These are phyloP conservation scores for Cunninghamia lanceolata DNA, from an alignment of 75 land plant genomes.

Conservation along the genomic window DNA sequence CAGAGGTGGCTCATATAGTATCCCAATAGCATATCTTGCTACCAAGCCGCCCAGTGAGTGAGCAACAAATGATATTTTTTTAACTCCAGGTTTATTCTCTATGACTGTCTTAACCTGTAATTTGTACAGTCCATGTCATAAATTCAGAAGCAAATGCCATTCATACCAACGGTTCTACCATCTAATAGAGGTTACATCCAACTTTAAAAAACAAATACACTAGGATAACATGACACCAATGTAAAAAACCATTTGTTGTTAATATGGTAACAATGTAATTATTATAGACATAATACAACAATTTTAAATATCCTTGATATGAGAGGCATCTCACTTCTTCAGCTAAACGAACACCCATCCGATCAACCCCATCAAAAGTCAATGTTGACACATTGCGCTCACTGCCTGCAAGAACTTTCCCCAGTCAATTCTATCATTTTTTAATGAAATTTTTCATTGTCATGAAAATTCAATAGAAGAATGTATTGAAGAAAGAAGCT, in stretches of 20 bases:
- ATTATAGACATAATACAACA: not conserved
- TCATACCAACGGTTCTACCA: not conserved
- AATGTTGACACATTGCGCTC: constrained; percentile 44
- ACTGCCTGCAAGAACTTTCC: constrained; percentile 64
- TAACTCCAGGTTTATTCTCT: constrained; percentile 39
- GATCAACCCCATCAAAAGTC: constrained; percentile 93
- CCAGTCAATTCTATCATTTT: not conserved
- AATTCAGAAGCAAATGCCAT: not conserved
- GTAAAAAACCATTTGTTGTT: not conserved
- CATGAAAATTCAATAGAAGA: not conserved
- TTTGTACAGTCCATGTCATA: not conserved
- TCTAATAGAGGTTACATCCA: not conserved
- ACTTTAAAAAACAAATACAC: not conserved
- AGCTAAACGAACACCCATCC: constrained; percentile 85
- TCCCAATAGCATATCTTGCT: constrained; percentile 83
- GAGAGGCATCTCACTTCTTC: constrained; percentile 59
- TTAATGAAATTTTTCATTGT: not conserved
- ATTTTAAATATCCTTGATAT: not conserved
- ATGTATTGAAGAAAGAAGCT: not conserved
- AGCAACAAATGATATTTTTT: constrained; percentile 71
- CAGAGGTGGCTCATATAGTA: constrained; percentile 44
- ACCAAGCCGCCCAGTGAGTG: constrained; percentile 89
- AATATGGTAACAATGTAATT: not conserved
- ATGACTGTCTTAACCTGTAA: constrained; percentile 61
- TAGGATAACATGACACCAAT: not conserved